A percentile compares a stretch with the other conserved stretches of the same genome.
phyloP scores from a whole-genome alignment of 495 filamentous ascomycete genomes.

The Schizothecium vesticola region DNA sequence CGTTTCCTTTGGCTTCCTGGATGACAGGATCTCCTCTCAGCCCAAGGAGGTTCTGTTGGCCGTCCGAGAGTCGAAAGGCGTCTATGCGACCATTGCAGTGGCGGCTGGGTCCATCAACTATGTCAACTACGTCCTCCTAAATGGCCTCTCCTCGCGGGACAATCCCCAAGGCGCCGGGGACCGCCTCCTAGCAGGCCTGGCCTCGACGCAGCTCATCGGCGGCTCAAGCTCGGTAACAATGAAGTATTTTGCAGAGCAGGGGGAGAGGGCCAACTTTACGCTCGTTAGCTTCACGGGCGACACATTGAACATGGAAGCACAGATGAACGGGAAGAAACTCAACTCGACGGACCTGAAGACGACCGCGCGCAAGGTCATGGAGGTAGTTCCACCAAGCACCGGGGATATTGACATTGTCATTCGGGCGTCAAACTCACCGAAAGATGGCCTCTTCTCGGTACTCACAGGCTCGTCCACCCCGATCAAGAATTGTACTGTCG shows the following conservation, averaged over 20 bases:
- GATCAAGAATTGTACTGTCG: constrained; percentile 30
- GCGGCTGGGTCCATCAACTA: constrained; percentile 24
- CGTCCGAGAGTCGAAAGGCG: constrained; percentile 27
- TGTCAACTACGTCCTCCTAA: constrained; percentile 25
- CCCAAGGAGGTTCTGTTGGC: constrained; percentile 18
- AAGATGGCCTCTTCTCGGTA: constrained; percentile 22
- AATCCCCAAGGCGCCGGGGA: constrained; percentile 22
- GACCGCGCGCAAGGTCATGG: constrained; percentile 7
- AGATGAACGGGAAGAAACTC: constrained; percentile 13
- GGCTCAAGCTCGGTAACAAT: constrained; percentile 18
- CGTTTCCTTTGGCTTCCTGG: constrained; percentile 32
- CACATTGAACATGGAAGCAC: constrained; percentile 10
- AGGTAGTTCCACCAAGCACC: constrained; percentile 15
- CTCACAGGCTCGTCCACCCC: constrained; percentile 22
- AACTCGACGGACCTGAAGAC: neutral
- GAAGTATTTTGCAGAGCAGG: constrained; percentile 21
- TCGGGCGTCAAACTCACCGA: constrained; percentile 15
- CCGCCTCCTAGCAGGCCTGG: constrained; percentile 26
- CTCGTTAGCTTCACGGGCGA: constrained; percentile 20
- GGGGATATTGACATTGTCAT: constrained; percentile 23
- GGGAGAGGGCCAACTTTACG: constrained; percentile 27
- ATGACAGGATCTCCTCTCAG: constrained; percentile 6
- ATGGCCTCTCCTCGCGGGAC: constrained; percentile 27
- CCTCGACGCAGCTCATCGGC: constrained; percentile 20
- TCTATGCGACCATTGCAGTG: constrained; percentile 25